Conservation (phyloP, 306 rosid species). For the Corylus americana region DNA sequence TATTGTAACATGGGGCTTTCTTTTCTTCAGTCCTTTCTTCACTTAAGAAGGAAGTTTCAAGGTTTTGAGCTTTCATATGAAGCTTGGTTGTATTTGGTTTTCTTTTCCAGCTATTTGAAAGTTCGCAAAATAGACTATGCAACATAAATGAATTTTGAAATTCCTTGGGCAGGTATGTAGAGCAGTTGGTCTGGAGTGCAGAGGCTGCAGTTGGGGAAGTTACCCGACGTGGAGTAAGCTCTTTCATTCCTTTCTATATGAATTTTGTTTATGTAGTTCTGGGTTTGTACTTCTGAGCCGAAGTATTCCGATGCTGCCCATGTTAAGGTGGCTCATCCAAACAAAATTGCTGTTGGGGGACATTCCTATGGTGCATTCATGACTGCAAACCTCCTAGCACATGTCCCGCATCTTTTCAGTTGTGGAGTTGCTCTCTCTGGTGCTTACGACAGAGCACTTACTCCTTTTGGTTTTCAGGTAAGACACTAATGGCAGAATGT, state of each 20-base stretch:
- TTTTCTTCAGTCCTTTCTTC: constrained; percentile 22
- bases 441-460: constrained; percentile 96
- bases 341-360: constrained; percentile 95
- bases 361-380: constrained; percentile 99
- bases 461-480: constrained; percentile 99
- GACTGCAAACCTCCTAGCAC: constrained; percentile 98
- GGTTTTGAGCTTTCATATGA: constrained; percentile 19
- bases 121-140: constrained; percentile 11
- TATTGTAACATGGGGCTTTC: constrained; percentile 3
- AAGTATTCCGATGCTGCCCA: constrained; percentile 24
- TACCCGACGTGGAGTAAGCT: constrained; percentile 79
- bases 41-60: constrained; percentile 17
- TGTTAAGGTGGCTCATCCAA: constrained; percentile 87
- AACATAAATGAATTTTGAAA: constrained; percentile 4
- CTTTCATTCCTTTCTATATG: constrained; percentile 14
- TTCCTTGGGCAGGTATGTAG: constrained; percentile 67
- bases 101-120: constrained; percentile 14
- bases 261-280: constrained; percentile 3
- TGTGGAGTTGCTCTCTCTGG: constrained; percentile 99
- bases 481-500: neutral
- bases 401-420: constrained; percentile 95
- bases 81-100: constrained; percentile 28
- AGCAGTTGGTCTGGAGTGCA: constrained; percentile 92
- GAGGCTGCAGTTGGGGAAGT: constrained; percentile 98
- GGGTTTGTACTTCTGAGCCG: constrained; percentile 16